A percentile compares a stretch with the other conserved stretches of the same genome.
These are phyloP conservation scores for Lasiosphaeria ovina DNA, from an alignment of 495 filamentous ascomycete genomes.

Conservation along the genomic window DNA sequence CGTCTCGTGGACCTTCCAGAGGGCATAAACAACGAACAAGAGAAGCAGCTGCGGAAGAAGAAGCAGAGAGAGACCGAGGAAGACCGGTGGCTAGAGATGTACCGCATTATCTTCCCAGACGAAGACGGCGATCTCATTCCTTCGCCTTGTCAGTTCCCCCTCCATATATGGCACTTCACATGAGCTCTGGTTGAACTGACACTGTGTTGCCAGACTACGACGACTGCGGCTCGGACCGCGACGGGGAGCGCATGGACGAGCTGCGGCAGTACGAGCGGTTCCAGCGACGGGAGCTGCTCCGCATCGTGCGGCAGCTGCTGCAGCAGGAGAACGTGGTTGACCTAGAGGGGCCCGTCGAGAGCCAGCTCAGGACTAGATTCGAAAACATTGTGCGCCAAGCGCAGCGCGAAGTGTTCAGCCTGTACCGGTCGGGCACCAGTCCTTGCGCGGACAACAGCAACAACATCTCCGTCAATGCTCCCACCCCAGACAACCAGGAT, in stretches of 20 bases:
- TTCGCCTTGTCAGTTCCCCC: slow-evolving; percentile 13
- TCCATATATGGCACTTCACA: not conserved
- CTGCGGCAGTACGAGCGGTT: slow-evolving; percentile 15
- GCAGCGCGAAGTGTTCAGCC: slow-evolving; percentile 14
- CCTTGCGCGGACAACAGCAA: not conserved
- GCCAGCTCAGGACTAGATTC: slow-evolving; percentile 26
- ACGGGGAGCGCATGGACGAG: not conserved
- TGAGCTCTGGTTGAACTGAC: not conserved
- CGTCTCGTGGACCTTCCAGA: slow-evolving; percentile 6
- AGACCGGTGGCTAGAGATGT: slow-evolving; percentile 17
- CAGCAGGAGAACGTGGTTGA: slow-evolving; percentile 6
- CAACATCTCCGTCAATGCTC: no score
- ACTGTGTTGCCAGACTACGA: not conserved
- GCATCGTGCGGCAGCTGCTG: slow-evolving; percentile 9
- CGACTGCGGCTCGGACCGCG: not conserved
- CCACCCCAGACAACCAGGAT: no score
- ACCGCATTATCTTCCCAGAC: slow-evolving; percentile 21
- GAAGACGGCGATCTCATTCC: slow-evolving; percentile 13
- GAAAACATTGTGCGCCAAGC: slow-evolving; percentile 45
- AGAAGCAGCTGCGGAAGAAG: slow-evolving; percentile 9
- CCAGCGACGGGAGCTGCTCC: slow-evolving; percentile 14
- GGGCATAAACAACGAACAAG: slow-evolving; percentile 11
- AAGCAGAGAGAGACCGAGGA: slow-evolving; percentile 8
- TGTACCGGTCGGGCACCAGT: slow-evolving; percentile 19
- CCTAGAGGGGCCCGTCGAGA: slow-evolving; percentile 9